Evolutionary conservation across 495 filamentous ascomycete species (phyloP), one percentile per base, ranked within the genome.

Genomic region (Hyaloscypha bicolor): DNA sequence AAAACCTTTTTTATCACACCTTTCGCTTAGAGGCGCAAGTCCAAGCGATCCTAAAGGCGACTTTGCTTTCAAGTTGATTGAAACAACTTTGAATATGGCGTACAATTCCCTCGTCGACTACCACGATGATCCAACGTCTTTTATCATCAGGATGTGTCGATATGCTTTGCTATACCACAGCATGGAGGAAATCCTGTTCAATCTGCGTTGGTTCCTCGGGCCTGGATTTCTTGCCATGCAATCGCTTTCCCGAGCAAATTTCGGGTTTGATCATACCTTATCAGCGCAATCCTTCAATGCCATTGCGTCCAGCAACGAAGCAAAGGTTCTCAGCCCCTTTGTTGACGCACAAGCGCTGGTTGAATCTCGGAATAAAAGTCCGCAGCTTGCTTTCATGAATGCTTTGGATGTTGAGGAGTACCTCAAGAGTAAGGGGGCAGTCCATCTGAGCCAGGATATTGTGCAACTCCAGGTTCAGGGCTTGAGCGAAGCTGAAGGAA

Each of bases 81-180:
- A 29, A 8, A 53, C 1, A 53, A 53, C 51, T 53, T 14, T 53
- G 4, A 53, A 29, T n/a, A 53, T 53, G 51, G 51, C 51, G 19
- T 53, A 53, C 51, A 14, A 21, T 8, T n/a, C 51, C 9, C 51
- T 53, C 19, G 6, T 21, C 51, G 51, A 53, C 9, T 9, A 29
- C 19, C 19, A 2, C 22, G 1, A 21, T 29, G 51, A 53, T 53
- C 22, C 51, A 6, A 29, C 9, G 9, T n/a, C 22, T 29, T 21
- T 53, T n/a, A 16, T 29, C 2, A 21, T 21, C 9, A n/a, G 19
- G 19, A 53, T 53, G 19, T 53, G 19, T 53, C 51, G 51, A 53
- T 53, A 21, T 53, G 51, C 51, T 29, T 29, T 53, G 22, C 51
- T 53, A 8, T 53, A 53, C 51, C 51, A 53, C 19, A 53, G 51